Base-by-base conservation (phyloP, 495 filamentous ascomycete species). In the Corynascus novoguineensis region DNA sequence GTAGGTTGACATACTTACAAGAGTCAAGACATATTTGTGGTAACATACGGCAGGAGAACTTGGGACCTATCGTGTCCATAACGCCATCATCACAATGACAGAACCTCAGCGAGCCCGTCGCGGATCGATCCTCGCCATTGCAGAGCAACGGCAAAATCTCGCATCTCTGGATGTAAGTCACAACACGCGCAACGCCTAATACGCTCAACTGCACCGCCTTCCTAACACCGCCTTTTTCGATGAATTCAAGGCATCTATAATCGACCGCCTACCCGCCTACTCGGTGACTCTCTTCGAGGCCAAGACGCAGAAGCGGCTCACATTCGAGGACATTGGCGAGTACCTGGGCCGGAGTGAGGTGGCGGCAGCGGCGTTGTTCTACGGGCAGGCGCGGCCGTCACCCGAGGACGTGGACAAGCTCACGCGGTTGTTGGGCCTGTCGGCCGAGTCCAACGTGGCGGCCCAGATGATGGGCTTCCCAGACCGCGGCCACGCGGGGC, bases 351-450 rank as follows among this genome's bases (percentile, higher is more conserved):
- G 93, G 48, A 84, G 86, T 61, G 93, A 98, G 71, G 92, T 98
- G 5, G 89, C 91, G 24, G 80, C 89, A 2, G 93, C 93, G 1
- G 93, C 92, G 0, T 75, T 98, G 55, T 97, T 98, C 81, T 97
- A 97, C 74, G 92, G 93, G 35, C 92, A 97, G 66, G 85, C 90
- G 5, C 82, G 81, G 55, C 89, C 93, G 1, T 88, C 86, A 0
- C 67, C 82, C 0, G 88, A 88, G 58, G 93, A 97, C 64, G 83
- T 92, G 55, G 69, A 75, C 34, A 87, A 83, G 60, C 83, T 98
- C 11, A 77, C 89, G 9, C 64, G 73, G 15, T 65, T 89, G 3
- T 83, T 98, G 9, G 78, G 73, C 1, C 78, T 96, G 25, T 71
- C 81, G 27, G 69, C 81, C 19, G 71, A 81, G n/a, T 71, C 67